Evolutionary conservation across 2,329 filamentous ascomycete species (phyloP).

Genomic region (Colletotrichum phormii): DNA sequence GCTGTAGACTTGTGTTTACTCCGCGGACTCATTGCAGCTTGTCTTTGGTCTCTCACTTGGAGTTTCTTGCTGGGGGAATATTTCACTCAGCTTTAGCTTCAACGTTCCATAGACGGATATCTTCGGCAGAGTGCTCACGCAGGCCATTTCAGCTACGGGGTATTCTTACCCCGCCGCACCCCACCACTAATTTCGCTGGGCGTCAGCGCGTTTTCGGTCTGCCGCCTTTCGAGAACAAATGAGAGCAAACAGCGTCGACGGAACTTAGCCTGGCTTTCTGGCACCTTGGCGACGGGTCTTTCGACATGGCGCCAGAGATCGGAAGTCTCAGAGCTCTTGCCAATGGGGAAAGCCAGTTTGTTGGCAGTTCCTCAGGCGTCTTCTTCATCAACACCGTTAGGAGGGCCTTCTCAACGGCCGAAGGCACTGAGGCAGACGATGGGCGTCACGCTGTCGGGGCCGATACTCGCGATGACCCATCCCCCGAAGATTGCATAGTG

Average conservation of each 20-base stretch:
- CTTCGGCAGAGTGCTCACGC: not conserved
- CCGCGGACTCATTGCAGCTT: too few relatives aligned
- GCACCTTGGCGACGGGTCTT: not conserved
- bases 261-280: not conserved
- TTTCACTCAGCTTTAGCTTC: too few relatives aligned
- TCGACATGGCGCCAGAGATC: constrained; percentile 19
- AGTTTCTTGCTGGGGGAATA: too few relatives aligned
- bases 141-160: not conserved
- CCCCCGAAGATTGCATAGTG: constrained; percentile 33
- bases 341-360: constrained; percentile 57
- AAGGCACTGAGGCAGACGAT: constrained; percentile 35
- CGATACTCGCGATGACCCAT: constrained; percentile 4
- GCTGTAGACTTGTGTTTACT: too few relatives aligned
- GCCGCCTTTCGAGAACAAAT: too few relatives aligned
- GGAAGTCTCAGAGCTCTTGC: constrained; percentile 34
- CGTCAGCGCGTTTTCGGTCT: too few relatives aligned
- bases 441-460: not conserved
- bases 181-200: too few relatives aligned
- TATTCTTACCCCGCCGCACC: constrained; percentile 3
- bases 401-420: constrained; percentile 57
- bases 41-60: too few relatives aligned
- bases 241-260: too few relatives aligned
- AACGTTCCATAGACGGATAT: not conserved
- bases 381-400: constrained; percentile 66
- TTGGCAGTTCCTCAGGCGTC: constrained; percentile 63